Base-by-base conservation (phyloP, 2,329 filamentous ascomycete species). In the Thermomyces lanuginosus region DNA sequence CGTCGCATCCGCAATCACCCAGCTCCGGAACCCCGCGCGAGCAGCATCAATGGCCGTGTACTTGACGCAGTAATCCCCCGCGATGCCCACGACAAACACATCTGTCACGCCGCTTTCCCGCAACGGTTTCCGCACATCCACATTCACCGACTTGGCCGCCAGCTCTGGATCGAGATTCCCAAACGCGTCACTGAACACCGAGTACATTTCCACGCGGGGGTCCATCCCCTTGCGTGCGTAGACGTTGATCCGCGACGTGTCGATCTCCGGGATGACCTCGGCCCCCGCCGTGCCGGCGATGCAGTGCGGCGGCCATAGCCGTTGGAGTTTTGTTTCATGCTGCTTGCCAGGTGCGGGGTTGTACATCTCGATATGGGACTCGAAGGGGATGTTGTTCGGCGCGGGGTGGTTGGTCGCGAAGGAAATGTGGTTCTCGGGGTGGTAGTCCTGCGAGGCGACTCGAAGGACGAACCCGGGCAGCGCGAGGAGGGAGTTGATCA, bases 241-340 rank as follows among this genome's bases (percentile, higher is more conserved):
- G 18, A 53, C 40, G 39, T 86, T 65, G n/a, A 92, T 39, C 9
- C 60, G 62, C 5, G 45, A 41, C 8, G 46, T 32, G 26, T 81
- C 59, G 1, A 95, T 63, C 45, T 83, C 82, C 0, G 74, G 66
- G 5, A 89, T 63, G 12, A 95, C 60, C 26, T 71, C 65, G 0
- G 79, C 73, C 7, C 89, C 89, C 1, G 60, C 50, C 0, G 78
- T 80, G 22, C 61, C 61, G 44, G 81, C 75, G 6, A 95, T 66
- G 56, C 89, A 95, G 58, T 98, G 89, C 12, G 70, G 69, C 1
- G 89, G 89, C 89, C 89, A 98, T 6, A 98, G 64, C 20, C 70
- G 63, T 29, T 75, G 74, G 21, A 59, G 51, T 56, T 82, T 75
- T 13, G 57, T 63, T 46, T 79, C 71, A 6, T 59, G 41, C 4